Evolutionary conservation across 495 filamentous ascomycete species (phyloP).

Genomic region (Aspergillus coremiiformis): DNA sequence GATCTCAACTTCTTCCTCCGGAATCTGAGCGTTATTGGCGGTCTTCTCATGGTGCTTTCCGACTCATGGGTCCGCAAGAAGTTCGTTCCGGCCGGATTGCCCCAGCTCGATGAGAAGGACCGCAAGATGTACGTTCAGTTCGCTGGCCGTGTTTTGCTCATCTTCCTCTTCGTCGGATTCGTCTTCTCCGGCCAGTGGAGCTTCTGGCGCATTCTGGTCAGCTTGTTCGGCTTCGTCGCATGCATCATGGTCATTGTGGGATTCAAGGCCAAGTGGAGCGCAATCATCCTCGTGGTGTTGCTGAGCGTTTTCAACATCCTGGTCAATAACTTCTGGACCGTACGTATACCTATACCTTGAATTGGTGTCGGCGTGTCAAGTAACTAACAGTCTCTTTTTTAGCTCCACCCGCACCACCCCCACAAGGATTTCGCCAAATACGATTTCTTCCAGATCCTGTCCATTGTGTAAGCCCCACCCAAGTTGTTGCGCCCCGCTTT

Average conservation of each 20-base stretch:
- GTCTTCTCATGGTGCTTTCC: conserved; percentile 93
- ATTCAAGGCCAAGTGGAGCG: conserved; percentile 99
- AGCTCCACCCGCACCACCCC: conserved; percentile 97
- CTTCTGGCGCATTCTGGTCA: conserved; percentile 74
- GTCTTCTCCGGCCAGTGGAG: conserved; percentile 93
- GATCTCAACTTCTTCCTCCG: conserved; percentile 99
- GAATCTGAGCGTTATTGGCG: conserved; percentile 94
- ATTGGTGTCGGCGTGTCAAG: neutral
- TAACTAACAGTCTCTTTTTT: conserved; percentile 19
- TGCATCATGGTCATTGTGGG: conserved; percentile 99
- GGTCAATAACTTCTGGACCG: conserved; percentile 99
- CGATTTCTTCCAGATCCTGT: conserved; percentile 99
- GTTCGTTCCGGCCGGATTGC: conserved; percentile 91
- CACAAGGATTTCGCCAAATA: conserved; percentile 99
- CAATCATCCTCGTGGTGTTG: conserved; percentile 86
- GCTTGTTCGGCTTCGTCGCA: conserved; percentile 73
- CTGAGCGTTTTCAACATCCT: conserved; percentile 92
- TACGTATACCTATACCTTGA: conserved; percentile 46
- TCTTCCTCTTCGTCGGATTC: conserved; percentile 95
- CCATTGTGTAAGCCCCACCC: conserved; percentile 72
- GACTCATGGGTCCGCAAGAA: conserved; percentile 97
- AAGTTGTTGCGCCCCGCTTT: neutral
- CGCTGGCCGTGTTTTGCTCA: conserved; percentile 88
- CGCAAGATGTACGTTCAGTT: conserved; percentile 99
- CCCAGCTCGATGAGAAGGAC: conserved; percentile 94